Conservation (phyloP, 805 yeast species). For the Cyberlindnera euphorbiae region DNA sequence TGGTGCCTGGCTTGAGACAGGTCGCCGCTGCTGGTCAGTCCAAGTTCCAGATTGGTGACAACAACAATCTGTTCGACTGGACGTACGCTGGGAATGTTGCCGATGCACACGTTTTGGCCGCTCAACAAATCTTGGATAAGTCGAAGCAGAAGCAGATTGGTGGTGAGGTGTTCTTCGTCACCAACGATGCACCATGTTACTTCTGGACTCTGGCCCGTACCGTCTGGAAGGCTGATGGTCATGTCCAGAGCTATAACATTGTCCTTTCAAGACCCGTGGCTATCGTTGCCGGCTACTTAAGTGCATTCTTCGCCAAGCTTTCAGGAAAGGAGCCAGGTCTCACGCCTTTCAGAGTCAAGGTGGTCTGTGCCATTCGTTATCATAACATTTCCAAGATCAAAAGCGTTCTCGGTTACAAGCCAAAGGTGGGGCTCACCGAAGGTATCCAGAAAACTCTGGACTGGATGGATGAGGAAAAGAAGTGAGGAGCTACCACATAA, state of each 20-base stretch:
- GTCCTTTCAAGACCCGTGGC: constrained; percentile 75
- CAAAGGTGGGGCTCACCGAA: constrained; percentile 70
- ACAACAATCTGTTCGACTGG: constrained; percentile 91
- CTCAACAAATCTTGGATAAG: constrained; percentile 59
- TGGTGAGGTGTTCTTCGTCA: constrained; percentile 85
- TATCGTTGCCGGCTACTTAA: constrained; percentile 70
- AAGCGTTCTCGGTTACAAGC: constrained; percentile 67
- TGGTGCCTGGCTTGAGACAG: constrained; percentile 85
- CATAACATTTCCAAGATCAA: constrained; percentile 91
- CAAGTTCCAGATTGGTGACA: constrained; percentile 91
- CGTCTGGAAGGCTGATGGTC: constrained; percentile 96
- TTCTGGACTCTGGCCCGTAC: constrained; percentile 97
- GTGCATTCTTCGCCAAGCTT: constrained; percentile 68
- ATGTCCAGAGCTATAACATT: constrained; percentile 62
- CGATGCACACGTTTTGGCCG: constrained; percentile 92
- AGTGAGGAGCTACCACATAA: neutral
- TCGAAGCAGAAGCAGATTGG: constrained; percentile 44
- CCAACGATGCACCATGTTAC: constrained; percentile 92
- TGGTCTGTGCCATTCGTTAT: constrained; percentile 90
- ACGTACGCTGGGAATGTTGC: constrained; percentile 99
- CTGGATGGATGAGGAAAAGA: constrained; percentile 76
- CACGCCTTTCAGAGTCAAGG: constrained; percentile 90
- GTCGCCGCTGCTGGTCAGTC: constrained; percentile 84
- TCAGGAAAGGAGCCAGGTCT: constrained; percentile 86
- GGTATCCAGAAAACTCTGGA: constrained; percentile 77